Evolutionary conservation across 192 early-diverging fungal species (phyloP).

Genomic region (Powellomyces hirtus): DNA sequence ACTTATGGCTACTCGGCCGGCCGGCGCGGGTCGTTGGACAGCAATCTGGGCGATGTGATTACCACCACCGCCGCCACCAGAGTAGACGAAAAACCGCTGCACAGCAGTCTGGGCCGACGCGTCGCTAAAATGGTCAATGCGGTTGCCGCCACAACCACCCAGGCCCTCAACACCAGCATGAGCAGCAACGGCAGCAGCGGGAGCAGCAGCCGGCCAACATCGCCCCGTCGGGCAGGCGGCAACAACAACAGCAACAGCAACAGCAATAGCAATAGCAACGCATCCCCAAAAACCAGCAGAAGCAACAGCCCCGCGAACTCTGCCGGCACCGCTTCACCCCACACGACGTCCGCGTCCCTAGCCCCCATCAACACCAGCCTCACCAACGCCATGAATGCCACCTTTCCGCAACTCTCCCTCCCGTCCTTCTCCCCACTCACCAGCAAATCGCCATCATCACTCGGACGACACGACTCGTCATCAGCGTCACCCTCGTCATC

Average conservation of each 20-base stretch:
- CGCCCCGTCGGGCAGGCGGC: too few species aligned
- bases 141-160: not conserved
- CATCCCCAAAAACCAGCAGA: too few species aligned
- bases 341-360: not conserved
- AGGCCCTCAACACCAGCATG: not conserved
- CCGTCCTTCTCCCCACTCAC: constrained; percentile 2
- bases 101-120: constrained; percentile 1
- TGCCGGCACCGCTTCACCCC: not conserved
- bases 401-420: constrained; percentile 13
- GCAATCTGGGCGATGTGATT: constrained; percentile 10
- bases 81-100: constrained; percentile 1
- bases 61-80: not conserved
- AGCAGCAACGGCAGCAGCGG: not conserved
- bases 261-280: too few species aligned
- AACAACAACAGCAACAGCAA: not conserved
- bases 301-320: not conserved
- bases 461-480: not conserved
- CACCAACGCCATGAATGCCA: not conserved
- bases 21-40: constrained; percentile 22
- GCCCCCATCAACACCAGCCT: not conserved
- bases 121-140: not conserved
- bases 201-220: too few species aligned
- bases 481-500: not conserved
- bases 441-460: not conserved
- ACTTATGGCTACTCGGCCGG: not conserved